Base-by-base conservation (phyloP, 129 eudicot species). In the Pseudognaphalium luteoalbum region DNA sequence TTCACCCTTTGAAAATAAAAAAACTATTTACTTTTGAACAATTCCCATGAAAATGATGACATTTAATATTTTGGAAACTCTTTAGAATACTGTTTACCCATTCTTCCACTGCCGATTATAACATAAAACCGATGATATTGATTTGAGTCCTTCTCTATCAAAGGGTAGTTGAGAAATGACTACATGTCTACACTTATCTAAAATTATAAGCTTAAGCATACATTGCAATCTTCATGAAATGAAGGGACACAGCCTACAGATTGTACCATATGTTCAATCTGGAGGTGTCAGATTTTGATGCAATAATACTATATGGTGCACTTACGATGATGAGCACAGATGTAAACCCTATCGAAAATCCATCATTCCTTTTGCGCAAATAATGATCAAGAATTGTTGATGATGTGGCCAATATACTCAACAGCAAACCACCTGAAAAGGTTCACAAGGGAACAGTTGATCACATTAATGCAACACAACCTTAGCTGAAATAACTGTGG, bases 291-390 rank as follows among this genome's bases (percentile, higher is more conserved):
- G 51, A 62, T 8, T 16, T 5, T 74, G 16, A 41, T 33, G 66
- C 37, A 68, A 35, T 68, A 35, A 52, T 19, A 70, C 2, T 32
- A n/a, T 37, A 7, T 8, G 28, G 69, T 70, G 34, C 30, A 86
- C 99, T 94, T 89, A 94, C 99, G 19, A 94, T 94, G 73, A 94
- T 91, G 30, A 94, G 92, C 80, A 94, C 80, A 42, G 99, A 94
- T 39, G 99, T 94, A 83, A 94, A 94, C 14, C 99, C 97, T 64
- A 94, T 91, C 3, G 96, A 77, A 79, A 85, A 94, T 52, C 97
- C 97, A 39, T 91, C 89, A 74, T 94, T 94, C 32, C 86, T 91
- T 60, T 86, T 78, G 50, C 99, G 93, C 77, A 94, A 82, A 82
- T 91, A 85, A 81, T 89, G 97, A 79, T 94, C 99, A 68, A 94